These are phyloP conservation scores for Sporisorium graminicola DNA, from an alignment of 1,284 basidiomycete genomes.

Conservation along the genomic window DNA sequence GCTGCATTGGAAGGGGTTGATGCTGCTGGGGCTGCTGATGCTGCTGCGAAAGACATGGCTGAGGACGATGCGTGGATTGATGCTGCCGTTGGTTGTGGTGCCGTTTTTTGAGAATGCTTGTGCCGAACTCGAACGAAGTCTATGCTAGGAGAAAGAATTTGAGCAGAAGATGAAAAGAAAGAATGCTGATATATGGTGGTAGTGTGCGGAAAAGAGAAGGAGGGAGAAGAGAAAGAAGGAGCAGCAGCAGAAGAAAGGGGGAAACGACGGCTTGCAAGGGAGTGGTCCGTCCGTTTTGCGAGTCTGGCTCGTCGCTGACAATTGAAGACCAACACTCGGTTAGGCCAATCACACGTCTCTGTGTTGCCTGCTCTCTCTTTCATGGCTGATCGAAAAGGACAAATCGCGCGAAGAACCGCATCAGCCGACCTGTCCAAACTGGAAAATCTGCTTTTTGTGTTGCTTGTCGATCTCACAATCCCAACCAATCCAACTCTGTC, in stretches of 20 bases:
- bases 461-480: background rate
- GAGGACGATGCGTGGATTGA: slow-evolving; percentile 3
- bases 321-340: slow-evolving; percentile 20
- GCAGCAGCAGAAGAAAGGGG: slow-evolving; percentile 1
- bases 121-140: background rate
- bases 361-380: background rate
- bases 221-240: too few species aligned
- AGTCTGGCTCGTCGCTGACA: too few species aligned
- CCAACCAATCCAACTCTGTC: background rate
- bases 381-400: background rate
- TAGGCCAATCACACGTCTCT: slow-evolving; percentile 1
- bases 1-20: slow-evolving; percentile 30
- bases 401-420: slow-evolving; percentile 25
- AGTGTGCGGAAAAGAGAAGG: background rate
- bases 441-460: background rate
- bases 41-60: slow-evolving; percentile 47
- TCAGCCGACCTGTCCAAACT: slow-evolving; percentile 18
- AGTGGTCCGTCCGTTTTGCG: slow-evolving; percentile 31
- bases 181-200: background rate
- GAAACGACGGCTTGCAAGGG: background rate
- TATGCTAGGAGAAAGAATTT: background rate
- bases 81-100: slow-evolving; percentile 4
- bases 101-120: background rate
- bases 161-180: background rate
- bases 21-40: slow-evolving; percentile 52